These are phyloP conservation scores for Syncephalis fuscata DNA, from an alignment of 371 early-diverging fungal species.

Conservation along the genomic window DNA sequence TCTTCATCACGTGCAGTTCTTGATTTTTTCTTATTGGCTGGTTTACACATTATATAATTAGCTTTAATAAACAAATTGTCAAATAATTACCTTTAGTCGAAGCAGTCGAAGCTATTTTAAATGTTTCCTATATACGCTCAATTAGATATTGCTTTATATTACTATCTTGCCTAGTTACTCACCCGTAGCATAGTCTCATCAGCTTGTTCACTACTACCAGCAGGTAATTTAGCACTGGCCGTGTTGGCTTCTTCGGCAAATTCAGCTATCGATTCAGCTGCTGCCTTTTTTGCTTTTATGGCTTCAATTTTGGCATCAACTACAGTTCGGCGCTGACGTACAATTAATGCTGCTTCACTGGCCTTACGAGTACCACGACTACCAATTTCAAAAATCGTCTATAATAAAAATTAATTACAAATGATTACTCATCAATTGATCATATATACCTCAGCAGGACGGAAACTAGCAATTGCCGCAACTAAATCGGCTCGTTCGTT, in stretches of 20 bases:
- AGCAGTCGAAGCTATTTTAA: too few relatives aligned
- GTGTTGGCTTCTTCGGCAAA: slow-evolving; percentile 11
- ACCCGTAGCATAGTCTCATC: too few relatives aligned
- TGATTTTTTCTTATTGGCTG: slow-evolving; percentile 8
- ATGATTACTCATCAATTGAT: neutral
- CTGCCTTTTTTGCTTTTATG: slow-evolving; percentile 20
- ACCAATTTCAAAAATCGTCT: slow-evolving; percentile 86
- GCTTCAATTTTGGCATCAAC: slow-evolving; percentile 38
- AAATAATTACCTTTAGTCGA: too few relatives aligned
- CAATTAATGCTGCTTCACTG: slow-evolving; percentile 48
- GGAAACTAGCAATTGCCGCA: slow-evolving; percentile 53
- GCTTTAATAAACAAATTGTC: slow-evolving; percentile 4
- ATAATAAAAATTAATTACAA: neutral
- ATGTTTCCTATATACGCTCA: too few relatives aligned
- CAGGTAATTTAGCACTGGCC: slow-evolving; percentile 7
- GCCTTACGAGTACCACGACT: slow-evolving; percentile 58
- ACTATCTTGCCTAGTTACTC: slow-evolving; percentile 4
- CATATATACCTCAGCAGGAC: slow-evolving; percentile 47
- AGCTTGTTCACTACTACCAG: neutral
- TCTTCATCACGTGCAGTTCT: slow-evolving; percentile 58
- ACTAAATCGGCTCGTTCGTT: slow-evolving; percentile 45
- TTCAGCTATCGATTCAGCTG: slow-evolving; percentile 12
- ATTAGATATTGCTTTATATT: slow-evolving; percentile 2
- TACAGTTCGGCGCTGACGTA: slow-evolving; percentile 57
- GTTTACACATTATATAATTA: too few relatives aligned